Conservation (phyloP, 805 yeast species). For the Babjeviella inositovora region DNA sequence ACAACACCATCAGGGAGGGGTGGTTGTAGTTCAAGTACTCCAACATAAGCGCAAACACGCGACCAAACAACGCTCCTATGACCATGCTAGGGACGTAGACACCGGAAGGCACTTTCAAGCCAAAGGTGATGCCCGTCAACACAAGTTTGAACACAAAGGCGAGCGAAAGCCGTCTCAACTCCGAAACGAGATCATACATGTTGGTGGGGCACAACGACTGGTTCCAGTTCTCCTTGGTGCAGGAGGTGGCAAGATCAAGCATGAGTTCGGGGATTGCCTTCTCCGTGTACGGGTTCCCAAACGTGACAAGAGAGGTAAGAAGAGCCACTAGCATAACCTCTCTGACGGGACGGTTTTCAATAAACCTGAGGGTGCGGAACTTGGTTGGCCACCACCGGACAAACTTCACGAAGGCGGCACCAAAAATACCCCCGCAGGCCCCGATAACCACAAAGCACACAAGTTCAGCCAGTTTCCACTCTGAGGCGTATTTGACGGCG, state of each 20-base stretch:
- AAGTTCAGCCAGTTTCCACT: conserved; percentile 34
- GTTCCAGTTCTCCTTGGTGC: conserved; percentile 11
- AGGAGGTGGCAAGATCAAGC: conserved; percentile 31
- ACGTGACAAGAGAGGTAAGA: conserved; percentile 28
- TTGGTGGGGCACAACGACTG: conserved; percentile 13
- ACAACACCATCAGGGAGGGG: conserved; percentile 6
- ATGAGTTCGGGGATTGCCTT: conserved; percentile 32
- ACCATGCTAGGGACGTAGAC: conserved; percentile 53
- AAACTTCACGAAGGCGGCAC: conserved; percentile 30
- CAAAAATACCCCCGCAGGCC: conserved; percentile 34
- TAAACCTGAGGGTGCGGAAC: conserved; percentile 13
- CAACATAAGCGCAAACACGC: conserved; percentile 25
- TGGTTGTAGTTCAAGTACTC: conserved; percentile 15
- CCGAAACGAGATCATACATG: conserved; percentile 10
- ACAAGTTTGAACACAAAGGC: conserved; percentile 27
- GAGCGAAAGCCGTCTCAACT: conserved; percentile 13
- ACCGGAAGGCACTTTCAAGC: conserved; percentile 43
- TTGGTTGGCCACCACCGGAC: conserved; percentile 25
- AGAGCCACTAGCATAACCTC: conserved; percentile 28
- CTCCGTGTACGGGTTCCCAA: conserved; percentile 29
- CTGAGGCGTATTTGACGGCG: conserved; percentile 29
- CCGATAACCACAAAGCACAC: conserved; percentile 28
- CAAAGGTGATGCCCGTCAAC: conserved; percentile 36
- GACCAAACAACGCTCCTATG: conserved; percentile 42
- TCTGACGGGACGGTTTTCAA: conserved; percentile 18